Percentiles rank a stretch among this genome's conserved stretches.
Evolutionary conservation across 2,329 filamentous ascomycete genomes (phyloP).

Genomic region (Tympanopsis confertula): DNA sequence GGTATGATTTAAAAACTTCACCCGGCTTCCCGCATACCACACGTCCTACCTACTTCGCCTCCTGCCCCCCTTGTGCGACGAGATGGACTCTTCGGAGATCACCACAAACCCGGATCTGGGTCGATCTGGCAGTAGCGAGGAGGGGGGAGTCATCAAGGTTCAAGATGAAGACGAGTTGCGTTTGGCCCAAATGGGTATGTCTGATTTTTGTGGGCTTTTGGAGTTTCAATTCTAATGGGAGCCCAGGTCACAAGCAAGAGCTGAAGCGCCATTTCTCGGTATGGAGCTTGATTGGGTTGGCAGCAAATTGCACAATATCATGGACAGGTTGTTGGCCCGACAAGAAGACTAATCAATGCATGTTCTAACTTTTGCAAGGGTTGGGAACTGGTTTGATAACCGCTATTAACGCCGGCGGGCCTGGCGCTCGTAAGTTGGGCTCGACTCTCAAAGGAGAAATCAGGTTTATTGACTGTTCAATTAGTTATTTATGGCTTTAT

Average conservation of each 20-base stretch:
- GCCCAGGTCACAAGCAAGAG: slow-evolving; percentile 31
- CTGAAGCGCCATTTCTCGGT: slow-evolving; percentile 32
- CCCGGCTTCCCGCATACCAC: too few species aligned
- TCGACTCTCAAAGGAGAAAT: neutral
- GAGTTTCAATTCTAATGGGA: slow-evolving; percentile 4
- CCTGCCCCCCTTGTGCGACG: too few species aligned
- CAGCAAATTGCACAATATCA: slow-evolving; percentile 35
- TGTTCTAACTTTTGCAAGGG: slow-evolving; percentile 6
- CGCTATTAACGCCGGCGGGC: slow-evolving; percentile 32
- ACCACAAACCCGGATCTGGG: too few species aligned
- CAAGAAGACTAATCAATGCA: slow-evolving; percentile 1
- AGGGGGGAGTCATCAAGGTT: neutral
- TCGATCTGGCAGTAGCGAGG: too few species aligned
- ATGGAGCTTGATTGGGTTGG: slow-evolving; percentile 32
- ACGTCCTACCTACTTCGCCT: too few species aligned
- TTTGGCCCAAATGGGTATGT: slow-evolving; percentile 29
- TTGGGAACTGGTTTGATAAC: slow-evolving; percentile 30
- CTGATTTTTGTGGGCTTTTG: neutral
- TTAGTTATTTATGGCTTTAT: slow-evolving; percentile 36
- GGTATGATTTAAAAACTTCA: too few species aligned
- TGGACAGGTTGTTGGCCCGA: slow-evolving; percentile 23
- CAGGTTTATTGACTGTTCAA: neutral
- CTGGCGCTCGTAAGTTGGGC: slow-evolving; percentile 19
- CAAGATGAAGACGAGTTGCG: slow-evolving; percentile 24
- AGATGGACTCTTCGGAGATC: too few species aligned